Evolutionary conservation across 345 rosid species (phyloP).

Genomic region (Iberis pinnata): DNA sequence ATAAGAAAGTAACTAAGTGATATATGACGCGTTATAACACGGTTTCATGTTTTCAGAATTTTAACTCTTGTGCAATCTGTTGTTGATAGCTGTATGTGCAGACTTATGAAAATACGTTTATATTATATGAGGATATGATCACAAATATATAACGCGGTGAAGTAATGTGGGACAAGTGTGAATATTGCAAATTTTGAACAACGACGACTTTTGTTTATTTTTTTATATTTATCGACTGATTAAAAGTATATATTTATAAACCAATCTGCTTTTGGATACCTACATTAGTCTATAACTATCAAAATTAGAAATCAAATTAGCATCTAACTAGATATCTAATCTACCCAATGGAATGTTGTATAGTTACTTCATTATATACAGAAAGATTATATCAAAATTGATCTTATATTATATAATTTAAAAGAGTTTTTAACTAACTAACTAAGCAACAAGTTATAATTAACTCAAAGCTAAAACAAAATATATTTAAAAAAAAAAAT

Average conservation of each 20-base stretch:
- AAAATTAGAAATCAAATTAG: neutral
- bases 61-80: conserved; percentile 19
- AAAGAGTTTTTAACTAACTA: neutral
- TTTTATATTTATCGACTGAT: conserved; percentile 4
- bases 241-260: neutral
- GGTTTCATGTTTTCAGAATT: conserved; percentile 22
- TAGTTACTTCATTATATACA: no score
- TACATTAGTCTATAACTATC: conserved; percentile 2
- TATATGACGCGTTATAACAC: conserved; percentile 26
- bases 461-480: no score
- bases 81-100: conserved; percentile 23
- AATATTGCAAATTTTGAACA: conserved; percentile 9
- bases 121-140: conserved; percentile 7
- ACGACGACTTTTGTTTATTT: conserved; percentile 4
- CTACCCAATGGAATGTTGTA: no score
- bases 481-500: no score
- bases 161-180: conserved; percentile 29
- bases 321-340: conserved; percentile 2
- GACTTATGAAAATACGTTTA: no score
- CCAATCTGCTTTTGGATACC: conserved; percentile 16
- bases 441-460: neutral
- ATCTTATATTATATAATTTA: no score
- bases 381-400: neutral
- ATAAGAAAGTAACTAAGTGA: no score
- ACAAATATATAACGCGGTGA: conserved; percentile 25